A percentile compares a stretch with the other conserved stretches of the same genome.
Evolutionary conservation across 2,329 filamentous ascomycete genomes (phyloP).

Genomic region (Verruconis gallopava): DNA sequence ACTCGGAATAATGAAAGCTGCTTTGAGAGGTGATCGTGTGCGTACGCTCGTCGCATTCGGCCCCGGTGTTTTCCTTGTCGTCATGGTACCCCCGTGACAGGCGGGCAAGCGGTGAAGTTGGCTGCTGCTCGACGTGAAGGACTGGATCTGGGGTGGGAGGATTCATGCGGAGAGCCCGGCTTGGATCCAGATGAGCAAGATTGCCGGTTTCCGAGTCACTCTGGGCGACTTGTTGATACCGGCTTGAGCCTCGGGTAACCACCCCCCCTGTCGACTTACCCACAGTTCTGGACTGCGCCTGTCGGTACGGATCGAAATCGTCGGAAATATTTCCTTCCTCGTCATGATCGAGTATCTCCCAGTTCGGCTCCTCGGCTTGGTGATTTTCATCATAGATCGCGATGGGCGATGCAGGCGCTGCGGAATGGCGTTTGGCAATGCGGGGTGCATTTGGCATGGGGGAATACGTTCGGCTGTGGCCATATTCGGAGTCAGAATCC

Average conservation of each 20-base stretch:
- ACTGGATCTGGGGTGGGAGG: slow-evolving; percentile 25
- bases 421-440: slow-evolving; percentile 17
- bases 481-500: slow-evolving; percentile 1
- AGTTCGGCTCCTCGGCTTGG: slow-evolving; percentile 31
- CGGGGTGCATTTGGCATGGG: slow-evolving; percentile 24
- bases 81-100: not conserved
- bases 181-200: not conserved
- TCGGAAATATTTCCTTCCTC: slow-evolving; percentile 10
- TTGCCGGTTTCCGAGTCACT: too few relatives aligned
- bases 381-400: slow-evolving; percentile 7
- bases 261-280: not conserved
- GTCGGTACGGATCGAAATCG: slow-evolving; percentile 12
- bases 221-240: not conserved
- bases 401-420: slow-evolving; percentile 13
- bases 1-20: slow-evolving; percentile 12
- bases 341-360: slow-evolving; percentile 28
- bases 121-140: slow-evolving; percentile 9
- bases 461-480: slow-evolving; percentile 14
- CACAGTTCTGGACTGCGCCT: slow-evolving; percentile 8
- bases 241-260: not conserved
- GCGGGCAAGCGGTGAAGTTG: not conserved
- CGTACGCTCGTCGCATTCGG: slow-evolving; percentile 21
- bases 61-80: slow-evolving; percentile 9
- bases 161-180: slow-evolving; percentile 34
- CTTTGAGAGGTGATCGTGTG: slow-evolving; percentile 18